Evolutionary conservation across 2,329 filamentous ascomycete species (phyloP).

Genomic region (Hypoxylon sp.): DNA sequence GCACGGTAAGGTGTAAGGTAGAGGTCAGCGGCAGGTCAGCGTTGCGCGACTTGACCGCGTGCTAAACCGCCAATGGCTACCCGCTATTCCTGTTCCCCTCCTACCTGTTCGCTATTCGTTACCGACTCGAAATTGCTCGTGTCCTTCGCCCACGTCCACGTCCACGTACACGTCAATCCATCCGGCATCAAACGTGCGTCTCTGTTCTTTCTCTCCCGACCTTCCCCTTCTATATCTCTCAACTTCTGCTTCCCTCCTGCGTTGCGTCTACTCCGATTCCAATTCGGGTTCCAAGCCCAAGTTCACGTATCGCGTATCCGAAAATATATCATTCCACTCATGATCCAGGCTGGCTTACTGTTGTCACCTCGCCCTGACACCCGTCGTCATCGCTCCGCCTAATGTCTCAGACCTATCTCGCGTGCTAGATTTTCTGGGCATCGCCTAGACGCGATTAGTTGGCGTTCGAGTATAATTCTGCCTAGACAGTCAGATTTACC

Average conservation of each 20-base stretch:
- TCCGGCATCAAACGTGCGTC: conserved; percentile 1
- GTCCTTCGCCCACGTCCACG: conserved; percentile 18
- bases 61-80: conserved; percentile 31
- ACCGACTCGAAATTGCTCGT: conserved; percentile 23
- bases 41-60: conserved; percentile 37
- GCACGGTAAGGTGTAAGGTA: too few species aligned
- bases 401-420: conserved; percentile 17
- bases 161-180: too few species aligned
- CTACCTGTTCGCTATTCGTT: conserved; percentile 24
- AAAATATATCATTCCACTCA: background rate
- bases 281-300: conserved; percentile 10
- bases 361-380: conserved; percentile 9
- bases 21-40: background rate
- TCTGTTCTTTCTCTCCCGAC: background rate
- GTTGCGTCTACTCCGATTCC: conserved; percentile 21
- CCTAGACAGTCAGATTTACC: conserved; percentile 5
- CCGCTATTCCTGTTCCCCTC: conserved; percentile 28
- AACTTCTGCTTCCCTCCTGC: background rate
- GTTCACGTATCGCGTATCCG: background rate
- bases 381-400: conserved; percentile 7
- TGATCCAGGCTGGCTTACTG: conserved; percentile 1
- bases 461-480: conserved; percentile 3
- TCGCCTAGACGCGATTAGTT: conserved; percentile 13
- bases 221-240: background rate
- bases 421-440: conserved; percentile 11